Conservation (phyloP, 495 filamentous ascomycete species). For the Aspergillus leporis region DNA sequence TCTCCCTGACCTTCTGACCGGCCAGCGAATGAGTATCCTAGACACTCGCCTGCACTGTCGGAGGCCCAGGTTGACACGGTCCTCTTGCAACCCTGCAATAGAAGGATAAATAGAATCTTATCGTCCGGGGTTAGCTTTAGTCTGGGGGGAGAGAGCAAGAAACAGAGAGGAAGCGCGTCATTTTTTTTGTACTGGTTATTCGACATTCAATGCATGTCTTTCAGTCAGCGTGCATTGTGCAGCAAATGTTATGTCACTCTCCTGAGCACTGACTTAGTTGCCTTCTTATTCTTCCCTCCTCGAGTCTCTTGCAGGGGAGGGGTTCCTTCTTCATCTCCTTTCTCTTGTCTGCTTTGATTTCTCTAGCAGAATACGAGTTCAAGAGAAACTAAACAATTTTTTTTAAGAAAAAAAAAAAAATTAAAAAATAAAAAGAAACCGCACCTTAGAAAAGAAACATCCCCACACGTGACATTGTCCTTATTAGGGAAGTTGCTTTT, state of each 20-base stretch:
- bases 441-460: background rate
- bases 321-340: conserved; percentile 7
- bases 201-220: background rate
- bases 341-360: background rate
- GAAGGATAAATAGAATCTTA: conserved; percentile 4
- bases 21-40: background rate
- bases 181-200: background rate
- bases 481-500: conserved; percentile 10
- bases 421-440: background rate
- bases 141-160: background rate
- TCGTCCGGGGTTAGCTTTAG: background rate
- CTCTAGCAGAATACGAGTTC: background rate
- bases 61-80: conserved; percentile 3
- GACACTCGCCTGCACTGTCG: background rate
- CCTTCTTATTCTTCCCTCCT: conserved; percentile 9
- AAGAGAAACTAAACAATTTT: background rate
- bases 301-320: conserved; percentile 1
- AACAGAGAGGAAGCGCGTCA: background rate
- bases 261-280: conserved; percentile 8
- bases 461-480: conserved; percentile 14
- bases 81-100: background rate
- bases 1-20: background rate
- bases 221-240: conserved; percentile 2
- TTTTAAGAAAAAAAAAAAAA: background rate
- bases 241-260: conserved; percentile 9